Evolutionary conservation across 2,329 filamentous ascomycete species (phyloP), one percentile per base, ranked within the genome.

Genomic region (Verticillium dahliae): DNA sequence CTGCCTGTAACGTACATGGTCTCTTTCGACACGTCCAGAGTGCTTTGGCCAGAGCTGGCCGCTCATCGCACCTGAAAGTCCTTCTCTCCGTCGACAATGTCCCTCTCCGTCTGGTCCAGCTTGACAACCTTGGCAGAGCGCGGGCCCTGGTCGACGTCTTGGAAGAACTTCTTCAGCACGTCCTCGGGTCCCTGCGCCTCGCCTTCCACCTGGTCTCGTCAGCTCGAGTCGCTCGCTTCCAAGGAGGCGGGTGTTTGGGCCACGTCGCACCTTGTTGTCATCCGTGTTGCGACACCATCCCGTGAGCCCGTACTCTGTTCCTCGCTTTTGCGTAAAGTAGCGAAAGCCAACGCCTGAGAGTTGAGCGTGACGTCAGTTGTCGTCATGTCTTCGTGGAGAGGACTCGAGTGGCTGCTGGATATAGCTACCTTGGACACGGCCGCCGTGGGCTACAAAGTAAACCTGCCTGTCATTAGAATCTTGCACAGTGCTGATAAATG

Each of bases 161-260:
- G 85, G 39, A 96, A 76, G 66, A 97, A 89, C 61, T 86, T 83
- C 59, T 86, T 75, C 33, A 98, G 73, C 2, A 82, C 75, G 0
- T 85, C 81, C 1, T 87, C 81, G 1, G 84, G 80, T 35, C 92
- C 93, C 72, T 98, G 94, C 5, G 89, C 92, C 76, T 97, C 93
- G 33, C 94, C 94, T 70, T 91, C 86, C 56, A 98, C 93, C 91
- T 97, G 56, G 69, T 75, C 59, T 56, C 58, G 18, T 9, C 11
- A 55, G 33, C 31, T 34, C 64, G 60, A 69, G n/a, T 6, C 57
- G 15, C 50, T 14, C 27, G 27, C 27, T 27, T 3, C 27, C 27
- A 4, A 27, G 27, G 27, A 4, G 33, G 57, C 45, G n/a, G 15
- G 18, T 18, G n/a, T 57, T 22, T 22, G n/a, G 2, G n/a, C 27